phyloP scores from a whole-genome alignment of 2,329 filamentous ascomycete genomes.

The Penicillium sp. region DNA sequence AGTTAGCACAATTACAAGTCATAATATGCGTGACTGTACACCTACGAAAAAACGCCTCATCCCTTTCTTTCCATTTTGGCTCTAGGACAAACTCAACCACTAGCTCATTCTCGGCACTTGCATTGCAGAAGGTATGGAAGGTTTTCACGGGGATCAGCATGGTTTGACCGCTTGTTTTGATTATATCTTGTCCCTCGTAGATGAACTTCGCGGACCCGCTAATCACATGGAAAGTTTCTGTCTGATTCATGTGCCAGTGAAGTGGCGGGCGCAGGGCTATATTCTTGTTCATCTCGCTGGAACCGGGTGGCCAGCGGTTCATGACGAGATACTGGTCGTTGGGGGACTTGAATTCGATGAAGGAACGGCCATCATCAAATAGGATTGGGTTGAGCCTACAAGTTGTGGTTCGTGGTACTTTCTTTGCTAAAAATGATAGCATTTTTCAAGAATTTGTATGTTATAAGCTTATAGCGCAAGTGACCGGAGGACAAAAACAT shows the following conservation, averaged over 20 bases:
- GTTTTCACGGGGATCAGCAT: constrained; percentile 4
- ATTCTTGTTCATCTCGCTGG: constrained; percentile 1
- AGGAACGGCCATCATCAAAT: constrained; percentile 10
- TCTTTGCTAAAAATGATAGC: constrained; percentile 10
- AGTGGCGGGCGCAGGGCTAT: constrained; percentile 9
- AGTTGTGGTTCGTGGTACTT: constrained; percentile 2
- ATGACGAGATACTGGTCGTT: constrained; percentile 12
- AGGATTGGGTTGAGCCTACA: constrained; percentile 1
- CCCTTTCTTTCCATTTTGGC: constrained; percentile 2
- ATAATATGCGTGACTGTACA: background rate
- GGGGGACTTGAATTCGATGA: constrained; percentile 10
- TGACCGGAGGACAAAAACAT: background rate
- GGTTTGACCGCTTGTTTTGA: constrained; percentile 2
- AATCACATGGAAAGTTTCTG: constrained; percentile 12
- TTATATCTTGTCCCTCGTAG: background rate
- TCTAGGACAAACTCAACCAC: constrained; percentile 10
- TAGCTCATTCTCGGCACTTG: constrained; percentile 3
- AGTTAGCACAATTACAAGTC: background rate
- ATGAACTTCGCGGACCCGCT: constrained; percentile 7
- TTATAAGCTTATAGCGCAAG: background rate
- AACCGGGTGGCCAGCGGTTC: constrained; percentile 13
- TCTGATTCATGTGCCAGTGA: constrained; percentile 13
- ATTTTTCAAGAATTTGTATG: background rate
- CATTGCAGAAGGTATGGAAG: constrained; percentile 13
- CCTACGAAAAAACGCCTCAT: constrained; percentile 13